Evolutionary conservation across 805 yeast genomes (phyloP).

Genomic region (Ogataea dorogensis): DNA sequence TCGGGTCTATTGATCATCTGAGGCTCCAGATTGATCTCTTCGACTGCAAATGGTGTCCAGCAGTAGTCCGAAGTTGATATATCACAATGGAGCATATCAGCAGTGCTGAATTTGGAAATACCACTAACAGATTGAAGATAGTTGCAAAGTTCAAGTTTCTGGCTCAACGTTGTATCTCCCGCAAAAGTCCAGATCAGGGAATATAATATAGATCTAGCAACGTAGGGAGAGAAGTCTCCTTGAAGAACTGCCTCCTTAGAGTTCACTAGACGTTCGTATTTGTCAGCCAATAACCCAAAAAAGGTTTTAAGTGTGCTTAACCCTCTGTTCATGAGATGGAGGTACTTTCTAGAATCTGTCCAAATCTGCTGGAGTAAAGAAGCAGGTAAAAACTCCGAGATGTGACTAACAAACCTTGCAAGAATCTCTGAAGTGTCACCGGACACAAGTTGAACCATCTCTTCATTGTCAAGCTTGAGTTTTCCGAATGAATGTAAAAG

Average conservation of each 20-base stretch:
- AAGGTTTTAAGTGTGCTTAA: constrained; percentile 40
- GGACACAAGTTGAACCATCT: constrained; percentile 4
- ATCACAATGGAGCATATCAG: constrained; percentile 40
- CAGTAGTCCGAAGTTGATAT: constrained; percentile 44
- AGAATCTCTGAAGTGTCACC: constrained; percentile 6
- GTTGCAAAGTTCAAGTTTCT: constrained; percentile 39
- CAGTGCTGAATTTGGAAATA: constrained; percentile 12
- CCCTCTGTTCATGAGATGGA: constrained; percentile 55
- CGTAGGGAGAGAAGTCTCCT: constrained; percentile 32
- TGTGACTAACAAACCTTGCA: constrained; percentile 1
- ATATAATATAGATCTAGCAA: constrained; percentile 35
- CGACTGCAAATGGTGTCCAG: constrained; percentile 49
- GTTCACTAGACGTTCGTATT: constrained; percentile 31
- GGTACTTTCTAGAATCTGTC: constrained; percentile 26
- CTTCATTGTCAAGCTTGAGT: constrained; percentile 13
- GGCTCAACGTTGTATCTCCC: constrained; percentile 49
- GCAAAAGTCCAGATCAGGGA: constrained; percentile 62
- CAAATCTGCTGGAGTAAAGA: constrained; percentile 24
- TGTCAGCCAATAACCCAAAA: constrained; percentile 38
- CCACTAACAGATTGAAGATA: constrained; percentile 27
- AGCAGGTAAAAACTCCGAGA: constrained; percentile 14
- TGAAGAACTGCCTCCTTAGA: constrained; percentile 25
- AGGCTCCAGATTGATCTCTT: constrained; percentile 48
- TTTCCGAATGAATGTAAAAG: constrained; percentile 17
- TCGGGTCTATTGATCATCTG: constrained; percentile 60